Conservation (phyloP, 176 grass and related monocot genomes). For the Carex kokanica region DNA sequence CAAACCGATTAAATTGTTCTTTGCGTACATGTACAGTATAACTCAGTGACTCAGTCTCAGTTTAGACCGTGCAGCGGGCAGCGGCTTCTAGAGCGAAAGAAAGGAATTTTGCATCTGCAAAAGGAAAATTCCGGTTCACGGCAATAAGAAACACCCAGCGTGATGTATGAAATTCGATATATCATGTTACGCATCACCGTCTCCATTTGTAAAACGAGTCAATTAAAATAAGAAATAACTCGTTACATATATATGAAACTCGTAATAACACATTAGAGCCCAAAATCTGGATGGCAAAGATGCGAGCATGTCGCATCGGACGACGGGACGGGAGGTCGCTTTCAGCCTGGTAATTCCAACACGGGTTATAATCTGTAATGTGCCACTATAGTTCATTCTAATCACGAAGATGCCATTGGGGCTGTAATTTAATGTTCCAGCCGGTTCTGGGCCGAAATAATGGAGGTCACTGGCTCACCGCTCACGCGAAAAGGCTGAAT, state of each 20-base stretch:
- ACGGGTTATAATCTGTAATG: too few species aligned
- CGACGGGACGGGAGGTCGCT: background rate
- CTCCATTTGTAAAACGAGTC: background rate
- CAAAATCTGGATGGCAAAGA: background rate
- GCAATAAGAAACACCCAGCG: background rate
- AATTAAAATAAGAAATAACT: background rate
- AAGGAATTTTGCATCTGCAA: background rate
- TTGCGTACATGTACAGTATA: conserved; percentile 15
- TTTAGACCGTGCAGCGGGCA: background rate
- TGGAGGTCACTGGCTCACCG: background rate
- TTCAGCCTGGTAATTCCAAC: conserved; percentile 16
- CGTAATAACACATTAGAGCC: background rate
- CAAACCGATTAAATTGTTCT: background rate
- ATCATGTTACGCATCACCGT: background rate
- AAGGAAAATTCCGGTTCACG: background rate
- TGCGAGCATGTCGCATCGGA: background rate
- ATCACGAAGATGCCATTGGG: background rate
- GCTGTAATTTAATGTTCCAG: background rate
- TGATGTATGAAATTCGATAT: background rate
- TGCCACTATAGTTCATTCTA: background rate
- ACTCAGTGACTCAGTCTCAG: background rate
- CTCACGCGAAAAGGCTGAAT: background rate
- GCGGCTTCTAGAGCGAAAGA: background rate
- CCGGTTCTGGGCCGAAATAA: background rate
- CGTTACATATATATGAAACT: background rate